Conservation (phyloP, 257 asterid species). For the Craterostigma plantagineum region DNA sequence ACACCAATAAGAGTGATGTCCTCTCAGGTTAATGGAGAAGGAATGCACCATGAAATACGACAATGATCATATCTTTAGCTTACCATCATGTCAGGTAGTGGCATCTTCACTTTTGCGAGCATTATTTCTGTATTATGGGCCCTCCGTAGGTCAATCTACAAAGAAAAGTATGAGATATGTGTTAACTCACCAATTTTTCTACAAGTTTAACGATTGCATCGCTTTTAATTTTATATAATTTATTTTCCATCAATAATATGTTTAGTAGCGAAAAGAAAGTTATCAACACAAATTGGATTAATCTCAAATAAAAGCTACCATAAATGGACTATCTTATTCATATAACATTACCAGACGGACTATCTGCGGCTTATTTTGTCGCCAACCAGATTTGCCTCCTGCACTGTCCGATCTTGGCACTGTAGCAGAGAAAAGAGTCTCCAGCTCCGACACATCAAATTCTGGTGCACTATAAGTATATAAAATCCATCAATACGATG, state of each 20-base stretch:
- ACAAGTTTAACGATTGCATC: no score
- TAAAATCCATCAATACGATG: neutral
- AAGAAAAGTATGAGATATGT: constrained; percentile 4
- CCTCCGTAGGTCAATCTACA: constrained; percentile 90
- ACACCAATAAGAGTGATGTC: no score
- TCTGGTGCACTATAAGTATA: constrained; percentile 59
- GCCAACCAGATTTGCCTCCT: constrained; percentile 65
- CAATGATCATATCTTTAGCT: constrained; percentile 12
- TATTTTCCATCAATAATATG: no score
- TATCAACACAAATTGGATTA: neutral
- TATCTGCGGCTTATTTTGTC: constrained; percentile 72
- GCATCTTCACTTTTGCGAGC: constrained; percentile 99
- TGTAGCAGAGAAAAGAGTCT: constrained; percentile 81
- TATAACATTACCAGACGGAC: constrained; percentile 68
- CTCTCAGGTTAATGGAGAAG: neutral
- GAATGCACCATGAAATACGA: constrained; percentile 1
- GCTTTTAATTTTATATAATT: no score
- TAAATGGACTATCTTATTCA: no score
- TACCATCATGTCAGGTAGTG: constrained; percentile 99
- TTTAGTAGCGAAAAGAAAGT: neutral
- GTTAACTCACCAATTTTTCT: no score
- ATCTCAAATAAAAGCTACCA: neutral
- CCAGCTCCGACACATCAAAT: constrained; percentile 87
- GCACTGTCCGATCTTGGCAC: constrained; percentile 64
- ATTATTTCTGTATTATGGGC: constrained; percentile 96